Conservation (phyloP, 305 asterid species). For the Fraxinus xanthoxyloides region DNA sequence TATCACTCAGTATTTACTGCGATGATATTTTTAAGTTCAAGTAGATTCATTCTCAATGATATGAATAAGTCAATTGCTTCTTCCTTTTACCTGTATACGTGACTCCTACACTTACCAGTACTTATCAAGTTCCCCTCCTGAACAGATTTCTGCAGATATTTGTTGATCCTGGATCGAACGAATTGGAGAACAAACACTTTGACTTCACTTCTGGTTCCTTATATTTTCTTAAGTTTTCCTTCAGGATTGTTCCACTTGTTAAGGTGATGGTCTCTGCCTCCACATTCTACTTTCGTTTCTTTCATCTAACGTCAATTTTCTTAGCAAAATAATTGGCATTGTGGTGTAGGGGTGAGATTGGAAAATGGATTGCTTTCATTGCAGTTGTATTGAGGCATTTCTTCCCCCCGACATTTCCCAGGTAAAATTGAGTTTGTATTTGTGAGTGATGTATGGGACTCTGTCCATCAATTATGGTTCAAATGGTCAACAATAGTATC, state of each 20-base stretch:
- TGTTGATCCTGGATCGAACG: conserved; percentile 15
- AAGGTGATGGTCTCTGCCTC: background rate
- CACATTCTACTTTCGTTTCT: background rate
- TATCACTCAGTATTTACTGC: background rate
- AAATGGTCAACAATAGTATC: background rate
- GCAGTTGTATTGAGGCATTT: conserved; percentile 88
- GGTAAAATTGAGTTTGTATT: conserved; percentile 31
- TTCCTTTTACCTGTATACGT: background rate
- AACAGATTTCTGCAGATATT: conserved; percentile 4
- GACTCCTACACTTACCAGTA: too few species aligned
- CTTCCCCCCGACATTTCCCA: conserved; percentile 93
- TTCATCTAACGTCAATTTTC: background rate
- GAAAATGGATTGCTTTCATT: conserved; percentile 78
- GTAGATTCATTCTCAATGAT: background rate
- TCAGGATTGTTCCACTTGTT: background rate
- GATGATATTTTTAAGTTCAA: background rate
- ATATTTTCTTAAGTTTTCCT: conserved; percentile 14
- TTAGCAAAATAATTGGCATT: conserved; percentile 11
- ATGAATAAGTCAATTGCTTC: background rate
- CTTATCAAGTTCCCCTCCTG: background rate
- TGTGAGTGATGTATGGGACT: background rate
- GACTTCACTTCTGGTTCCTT: conserved; percentile 17
- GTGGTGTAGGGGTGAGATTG: conserved; percentile 73
- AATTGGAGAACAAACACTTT: conserved; percentile 19
- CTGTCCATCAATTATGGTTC: background rate